Base-by-base conservation (phyloP, 2,329 filamentous ascomycete species). In the Colletotrichum echinochloae region DNA sequence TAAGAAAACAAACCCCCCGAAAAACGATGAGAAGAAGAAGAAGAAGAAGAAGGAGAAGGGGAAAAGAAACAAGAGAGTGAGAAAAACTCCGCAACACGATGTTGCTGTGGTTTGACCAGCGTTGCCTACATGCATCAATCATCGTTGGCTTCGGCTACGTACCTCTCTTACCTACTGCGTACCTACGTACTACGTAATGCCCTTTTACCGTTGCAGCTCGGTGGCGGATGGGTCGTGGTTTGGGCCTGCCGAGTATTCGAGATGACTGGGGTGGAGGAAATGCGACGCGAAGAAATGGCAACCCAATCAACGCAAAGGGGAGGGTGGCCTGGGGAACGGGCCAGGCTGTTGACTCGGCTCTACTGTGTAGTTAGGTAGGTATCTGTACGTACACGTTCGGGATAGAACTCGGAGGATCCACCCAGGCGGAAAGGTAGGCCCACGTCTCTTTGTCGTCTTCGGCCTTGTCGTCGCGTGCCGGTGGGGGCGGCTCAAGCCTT, bases 271-370 rank as follows among this genome's bases (percentile, higher is more conserved):
- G 41, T 26, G 23, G 20, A 26, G 18, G 23, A 14, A 48, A 48
- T 41, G 44, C 46, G 63, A 61, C 51, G 44, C 5, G 46, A 49
- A 54, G 62, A 41, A 48, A 60, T 69, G 62, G 52, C 65, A 52
- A 23, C 35, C 48, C 46, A 59, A 44, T 33, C n/a, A 65, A 51
- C 35, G 56, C 46, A 28, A 44, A 26, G 33, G 41, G 44, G 41
- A 44, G 30, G 6, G 14, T 2, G 56, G 49, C 41, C 49, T 41
- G 39, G 57, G 41, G 33, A 52, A 63, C 57, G 39, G 62, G 57
- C 67, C 46, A 44, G 67, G 64, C 64, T 62, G 57, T 70, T 70
- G 67, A 70, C 67, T 70, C 67, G 67, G 11, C 35, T 37, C 35
- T 37, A 37, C 35, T 12, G 12, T 37, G 35, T 39, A 39, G 3